These are phyloP conservation scores for Saccharomycopsis microspora DNA, from an alignment of 805 yeast genomes.

Conservation along the genomic window DNA sequence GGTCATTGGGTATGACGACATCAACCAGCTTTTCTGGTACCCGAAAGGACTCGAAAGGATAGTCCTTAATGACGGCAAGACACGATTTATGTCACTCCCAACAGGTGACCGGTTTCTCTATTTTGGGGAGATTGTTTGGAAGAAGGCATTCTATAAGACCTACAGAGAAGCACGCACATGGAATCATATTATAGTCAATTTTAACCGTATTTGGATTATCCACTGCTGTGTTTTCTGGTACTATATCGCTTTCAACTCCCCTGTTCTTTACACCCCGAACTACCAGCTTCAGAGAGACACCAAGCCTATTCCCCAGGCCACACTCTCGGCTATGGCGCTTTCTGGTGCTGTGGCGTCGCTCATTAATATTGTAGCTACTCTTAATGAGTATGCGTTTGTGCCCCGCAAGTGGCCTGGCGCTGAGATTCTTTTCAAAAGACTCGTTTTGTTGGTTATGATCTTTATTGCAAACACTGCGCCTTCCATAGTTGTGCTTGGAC, in stretches of 20 bases:
- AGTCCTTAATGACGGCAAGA: conserved; percentile 31
- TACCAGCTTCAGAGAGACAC: conserved; percentile 44
- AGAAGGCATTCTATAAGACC: conserved; percentile 58
- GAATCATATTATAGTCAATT: conserved; percentile 63
- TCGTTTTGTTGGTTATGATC: conserved; percentile 30
- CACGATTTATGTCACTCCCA: conserved; percentile 39
- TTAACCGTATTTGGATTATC: conserved; percentile 70
- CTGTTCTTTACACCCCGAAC: conserved; percentile 50
- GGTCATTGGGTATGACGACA: conserved; percentile 80
- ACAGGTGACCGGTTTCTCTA: conserved; percentile 43
- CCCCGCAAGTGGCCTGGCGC: conserved; percentile 72
- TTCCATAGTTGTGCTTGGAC: conserved; percentile 33
- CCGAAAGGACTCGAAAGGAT: conserved; percentile 54
- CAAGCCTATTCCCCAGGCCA: conserved; percentile 47
- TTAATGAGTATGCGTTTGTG: conserved; percentile 49
- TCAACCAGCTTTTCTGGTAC: conserved; percentile 83
- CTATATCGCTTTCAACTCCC: conserved; percentile 57
- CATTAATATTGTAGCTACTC: conserved; percentile 42
- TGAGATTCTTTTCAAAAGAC: conserved; percentile 40
- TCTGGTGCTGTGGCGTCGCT: conserved; percentile 56
- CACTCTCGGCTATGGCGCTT: conserved; percentile 47
- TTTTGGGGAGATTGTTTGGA: conserved; percentile 54
- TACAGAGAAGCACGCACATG: conserved; percentile 66
- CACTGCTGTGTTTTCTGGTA: conserved; percentile 72
- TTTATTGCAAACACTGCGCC: conserved; percentile 40